These are phyloP conservation scores for Fusarium annulatum DNA, from an alignment of 2,329 filamentous ascomycete genomes.

Conservation along the genomic window DNA sequence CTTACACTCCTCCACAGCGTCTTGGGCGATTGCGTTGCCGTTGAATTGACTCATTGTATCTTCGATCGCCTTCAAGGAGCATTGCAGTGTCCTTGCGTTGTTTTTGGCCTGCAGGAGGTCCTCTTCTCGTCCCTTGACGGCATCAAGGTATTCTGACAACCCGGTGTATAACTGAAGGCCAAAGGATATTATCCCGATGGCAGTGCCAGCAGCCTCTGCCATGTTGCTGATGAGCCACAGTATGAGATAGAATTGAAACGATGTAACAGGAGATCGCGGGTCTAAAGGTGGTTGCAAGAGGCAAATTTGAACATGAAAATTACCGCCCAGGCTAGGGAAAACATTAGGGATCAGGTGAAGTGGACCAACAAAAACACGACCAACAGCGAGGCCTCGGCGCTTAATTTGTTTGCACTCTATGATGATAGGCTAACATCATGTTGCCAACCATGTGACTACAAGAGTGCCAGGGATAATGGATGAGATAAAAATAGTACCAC, in stretches of 20 bases:
- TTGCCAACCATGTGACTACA: not conserved
- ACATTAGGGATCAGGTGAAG: not conserved
- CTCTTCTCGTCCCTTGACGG: not conserved
- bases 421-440: not conserved
- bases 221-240: not conserved
- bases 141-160: not conserved
- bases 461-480: not conserved
- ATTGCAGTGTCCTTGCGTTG: accelerated
- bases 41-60: accelerated
- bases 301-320: not conserved
- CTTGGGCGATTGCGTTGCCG: accelerated
- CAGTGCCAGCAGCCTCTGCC: not conserved
- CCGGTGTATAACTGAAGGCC: not conserved
- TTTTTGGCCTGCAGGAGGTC: not conserved
- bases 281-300: not conserved
- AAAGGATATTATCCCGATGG: not conserved
- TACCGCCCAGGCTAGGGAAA: not conserved
- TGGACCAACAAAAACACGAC: not conserved
- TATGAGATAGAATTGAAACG: not conserved
- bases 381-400: not conserved
- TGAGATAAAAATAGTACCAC: not conserved
- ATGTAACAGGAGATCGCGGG: accelerated
- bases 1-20: accelerated
- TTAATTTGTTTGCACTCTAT: not conserved
- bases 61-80: accelerated